Evolutionary conservation across 2,329 filamentous ascomycete species (phyloP).

Genomic region (Apiospora hydei): DNA sequence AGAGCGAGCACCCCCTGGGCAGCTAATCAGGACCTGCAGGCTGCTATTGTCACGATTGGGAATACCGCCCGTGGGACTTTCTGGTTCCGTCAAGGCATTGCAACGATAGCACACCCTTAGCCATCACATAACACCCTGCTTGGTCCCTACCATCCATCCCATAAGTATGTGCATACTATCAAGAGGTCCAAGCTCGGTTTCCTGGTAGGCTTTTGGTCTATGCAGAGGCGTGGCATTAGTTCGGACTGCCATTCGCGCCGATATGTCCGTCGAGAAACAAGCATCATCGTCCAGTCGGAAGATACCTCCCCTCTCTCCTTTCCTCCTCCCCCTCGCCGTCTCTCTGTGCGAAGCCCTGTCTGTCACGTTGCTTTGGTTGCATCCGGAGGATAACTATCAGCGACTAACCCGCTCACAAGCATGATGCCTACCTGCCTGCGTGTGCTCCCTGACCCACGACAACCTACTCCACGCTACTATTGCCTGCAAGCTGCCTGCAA

Average conservation of each 20-base stretch:
- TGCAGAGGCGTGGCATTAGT: conserved; percentile 3
- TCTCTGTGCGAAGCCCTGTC: neutral
- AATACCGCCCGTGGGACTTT: neutral
- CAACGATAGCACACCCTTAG: conserved; percentile 15
- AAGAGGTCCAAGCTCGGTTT: conserved; percentile 1
- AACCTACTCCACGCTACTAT: neutral
- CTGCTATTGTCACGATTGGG: neutral
- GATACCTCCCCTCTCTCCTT: neutral
- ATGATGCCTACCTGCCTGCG: neutral
- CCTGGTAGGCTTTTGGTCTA: conserved; percentile 2
- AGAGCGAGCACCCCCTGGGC: neutral
- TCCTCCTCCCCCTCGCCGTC: neutral
- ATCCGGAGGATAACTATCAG: conserved; percentile 12
- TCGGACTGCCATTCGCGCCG: conserved; percentile 10
- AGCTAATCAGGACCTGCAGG: conserved; percentile 19
- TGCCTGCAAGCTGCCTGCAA: neutral
- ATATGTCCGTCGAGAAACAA: conserved; percentile 8
- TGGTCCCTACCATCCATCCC: neutral
- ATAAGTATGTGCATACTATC: neutral
- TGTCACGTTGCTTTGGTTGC: conserved; percentile 15
- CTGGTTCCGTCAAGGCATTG: conserved; percentile 7
- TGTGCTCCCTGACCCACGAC: conserved; percentile 7
- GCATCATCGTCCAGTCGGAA: conserved; percentile 16
- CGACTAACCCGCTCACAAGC: neutral
- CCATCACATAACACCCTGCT: neutral